Evolutionary conservation across 2,329 filamentous ascomycete species (phyloP), one percentile per base, ranked within the genome.

Genomic region (Clonostachys chloroleuca): DNA sequence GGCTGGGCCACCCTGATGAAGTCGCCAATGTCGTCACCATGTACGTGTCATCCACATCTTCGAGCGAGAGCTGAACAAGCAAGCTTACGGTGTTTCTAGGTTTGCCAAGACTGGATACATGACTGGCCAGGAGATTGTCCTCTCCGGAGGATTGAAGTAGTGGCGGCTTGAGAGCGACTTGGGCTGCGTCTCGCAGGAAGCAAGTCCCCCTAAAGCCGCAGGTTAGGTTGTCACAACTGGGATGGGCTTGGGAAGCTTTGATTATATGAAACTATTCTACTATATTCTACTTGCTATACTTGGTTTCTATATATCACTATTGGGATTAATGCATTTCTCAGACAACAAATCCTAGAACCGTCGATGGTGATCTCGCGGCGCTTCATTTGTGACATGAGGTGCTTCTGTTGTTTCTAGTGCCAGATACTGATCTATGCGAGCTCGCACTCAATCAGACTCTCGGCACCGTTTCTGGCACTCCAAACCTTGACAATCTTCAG

Each of bases 1-100:
- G 65, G 12, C 47, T 68, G 5, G 65, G 66, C 5, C 47, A 54
- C 1, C 64, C 65, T 0, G 55, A 65, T 6, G 65, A 68, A 39
- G 65, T 68, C 12, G 56, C 61, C 9, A 64, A 60, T 16, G 56
- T 64, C 8, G 60, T 64, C 7, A 54, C 51, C 6, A 64, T 66
- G 65, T 64, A 43, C 55, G 63, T 59, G 30, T 36, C 39, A 33
- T 39, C 6, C 12, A 4, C 9, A 16, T 30, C 24, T 3, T 30
- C 24, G 9, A 39, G 36, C 14, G 14, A 18, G 8, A 39, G 36
- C 4, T 6, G n/a, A n/a, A 6, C 36, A 39, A 39, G 36, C 36
- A 8, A 39, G 14, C 17, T 18, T 39, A n/a, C 14, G 36, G 14
- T 39, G 36, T 18, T 39, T 12, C 16, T n/a, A 45, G 43, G 43